Evolutionary conservation across 2,329 filamentous ascomycete genomes (phyloP), one percentile per base, ranked within the genome.

Genomic region (Pseudophaeomoniella oleicola): DNA sequence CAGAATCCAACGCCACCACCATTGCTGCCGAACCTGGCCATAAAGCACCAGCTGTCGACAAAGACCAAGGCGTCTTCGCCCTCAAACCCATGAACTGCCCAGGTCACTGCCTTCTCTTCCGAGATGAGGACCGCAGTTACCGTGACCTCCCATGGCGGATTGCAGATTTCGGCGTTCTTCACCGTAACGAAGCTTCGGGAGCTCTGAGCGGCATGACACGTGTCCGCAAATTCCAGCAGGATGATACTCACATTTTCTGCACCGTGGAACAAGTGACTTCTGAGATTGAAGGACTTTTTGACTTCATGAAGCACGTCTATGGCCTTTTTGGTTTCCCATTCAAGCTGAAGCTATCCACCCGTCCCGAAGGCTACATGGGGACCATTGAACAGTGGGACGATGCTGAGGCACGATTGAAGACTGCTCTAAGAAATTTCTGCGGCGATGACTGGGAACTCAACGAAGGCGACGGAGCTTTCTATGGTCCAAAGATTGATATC

Each of bases 31-130:
- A 75, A 38, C 36, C 38, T 30, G 41, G 44, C 16, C 12, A 32
- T 10, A 13, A 32, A 14, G 11, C 32, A 10, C 11, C 32, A 12
- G 16, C 16, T 10, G 64, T 80, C 19, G 45, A 49, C 37, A 47
- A 49, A 34, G 87, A 94, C 57, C 93, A 94, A 67, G 80, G 81
- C 44, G 69, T 77, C 46, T 86, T 79, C 66, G 86, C 78, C 12
- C 64, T 96, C 36, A 96, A 96, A 65, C 88, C 88, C 17, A 96
- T 96, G 90, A 96, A 96, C 65, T 98, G 90, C 62, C 90, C 90
- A 3, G 86, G 86, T 17, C 88, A 96, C 61, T 92, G 83, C 59
- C 64, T 90, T 46, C 80, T 94, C 51, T 94, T 94, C 58, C 75
- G 72, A 35, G 80, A 88, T 58, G 74, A 81, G 37, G 81, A 84